Evolutionary conservation across 2,329 filamentous ascomycete species (phyloP).

Genomic region (Nothomitra cinnamomea): DNA sequence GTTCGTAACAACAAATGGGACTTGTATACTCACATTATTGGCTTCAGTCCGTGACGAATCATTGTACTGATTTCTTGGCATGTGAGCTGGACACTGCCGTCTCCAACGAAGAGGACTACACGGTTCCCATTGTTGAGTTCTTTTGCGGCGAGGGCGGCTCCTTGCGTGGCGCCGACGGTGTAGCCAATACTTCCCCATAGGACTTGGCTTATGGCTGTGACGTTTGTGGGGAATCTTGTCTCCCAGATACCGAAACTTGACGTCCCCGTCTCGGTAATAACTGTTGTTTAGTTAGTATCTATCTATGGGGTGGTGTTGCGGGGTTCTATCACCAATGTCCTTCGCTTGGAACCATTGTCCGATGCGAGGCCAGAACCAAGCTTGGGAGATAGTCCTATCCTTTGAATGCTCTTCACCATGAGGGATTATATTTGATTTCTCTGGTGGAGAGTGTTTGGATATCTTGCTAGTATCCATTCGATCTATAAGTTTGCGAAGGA

Average conservation of each 20-base stretch:
- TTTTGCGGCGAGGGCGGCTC: slow-evolving; percentile 57
- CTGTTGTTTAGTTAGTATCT: slow-evolving; percentile 9
- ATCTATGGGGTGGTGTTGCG: no score
- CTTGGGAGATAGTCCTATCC: slow-evolving; percentile 41
- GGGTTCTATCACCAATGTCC: slow-evolving; percentile 38
- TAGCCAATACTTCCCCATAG: slow-evolving; percentile 55
- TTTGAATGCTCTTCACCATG: slow-evolving; percentile 14
- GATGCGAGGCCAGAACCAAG: slow-evolving; percentile 62
- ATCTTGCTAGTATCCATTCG: slow-evolving; percentile 41
- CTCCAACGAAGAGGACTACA: slow-evolving; percentile 75
- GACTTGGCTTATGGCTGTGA: slow-evolving; percentile 66
- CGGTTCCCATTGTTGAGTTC: slow-evolving; percentile 41
- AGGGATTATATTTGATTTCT: slow-evolving; percentile 18
- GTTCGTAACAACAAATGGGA: not conserved
- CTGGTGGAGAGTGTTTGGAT: slow-evolving; percentile 27
- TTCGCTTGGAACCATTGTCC: slow-evolving; percentile 53
- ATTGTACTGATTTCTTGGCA: slow-evolving; percentile 74
- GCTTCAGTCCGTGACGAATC: slow-evolving; percentile 54
- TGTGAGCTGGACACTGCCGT: slow-evolving; percentile 74
- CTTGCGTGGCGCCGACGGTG: slow-evolving; percentile 43
- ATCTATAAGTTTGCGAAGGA: slow-evolving; percentile 53
- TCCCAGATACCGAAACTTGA: slow-evolving; percentile 81
- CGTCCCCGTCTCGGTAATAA: slow-evolving; percentile 79
- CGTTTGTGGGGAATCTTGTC: slow-evolving; percentile 58
- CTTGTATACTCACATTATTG: slow-evolving; percentile 47